Evolutionary conservation across 2,329 filamentous ascomycete species (phyloP).

Genomic region (Aspergillus sp.): DNA sequence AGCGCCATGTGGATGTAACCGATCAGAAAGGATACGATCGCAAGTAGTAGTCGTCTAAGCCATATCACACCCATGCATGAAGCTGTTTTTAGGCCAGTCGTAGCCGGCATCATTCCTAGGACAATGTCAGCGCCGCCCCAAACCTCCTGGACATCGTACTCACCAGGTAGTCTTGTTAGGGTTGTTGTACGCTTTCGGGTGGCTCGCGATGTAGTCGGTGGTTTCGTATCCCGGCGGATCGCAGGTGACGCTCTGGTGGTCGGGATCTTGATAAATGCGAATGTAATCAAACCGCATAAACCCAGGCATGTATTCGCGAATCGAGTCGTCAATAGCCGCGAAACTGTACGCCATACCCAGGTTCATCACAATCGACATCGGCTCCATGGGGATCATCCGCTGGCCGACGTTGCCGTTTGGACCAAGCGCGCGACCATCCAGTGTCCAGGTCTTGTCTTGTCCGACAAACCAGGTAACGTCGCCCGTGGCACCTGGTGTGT

Average conservation of each 20-base stretch:
- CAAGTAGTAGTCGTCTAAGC: neutral
- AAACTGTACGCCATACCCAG: constrained; percentile 69
- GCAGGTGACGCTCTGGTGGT: constrained; percentile 59
- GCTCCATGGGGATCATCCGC: constrained; percentile 63
- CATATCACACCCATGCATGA: constrained; percentile 55
- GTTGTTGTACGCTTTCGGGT: constrained; percentile 61
- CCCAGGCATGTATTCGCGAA: constrained; percentile 58
- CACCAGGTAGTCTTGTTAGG: constrained; percentile 64
- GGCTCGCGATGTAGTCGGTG: constrained; percentile 63
- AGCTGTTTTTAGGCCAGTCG: constrained; percentile 60
- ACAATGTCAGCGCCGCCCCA: constrained; percentile 4
- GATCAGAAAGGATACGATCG: too few species aligned
- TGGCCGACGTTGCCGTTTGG: constrained; percentile 70
- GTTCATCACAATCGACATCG: constrained; percentile 66
- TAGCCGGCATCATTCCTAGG: constrained; percentile 50
- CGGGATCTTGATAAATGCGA: constrained; percentile 65
- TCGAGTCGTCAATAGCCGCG: constrained; percentile 58
- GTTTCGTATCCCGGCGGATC: constrained; percentile 67
- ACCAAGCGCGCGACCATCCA: constrained; percentile 58
- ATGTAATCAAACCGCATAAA: constrained; percentile 68
- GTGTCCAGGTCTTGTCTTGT: constrained; percentile 61
- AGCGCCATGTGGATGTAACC: too few species aligned
- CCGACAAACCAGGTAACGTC: constrained; percentile 69
- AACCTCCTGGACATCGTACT: constrained; percentile 6
- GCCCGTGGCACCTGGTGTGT: constrained; percentile 57